Conservation (phyloP, 2,329 filamentous ascomycete species). For the Fusarium austroafricanum region DNA sequence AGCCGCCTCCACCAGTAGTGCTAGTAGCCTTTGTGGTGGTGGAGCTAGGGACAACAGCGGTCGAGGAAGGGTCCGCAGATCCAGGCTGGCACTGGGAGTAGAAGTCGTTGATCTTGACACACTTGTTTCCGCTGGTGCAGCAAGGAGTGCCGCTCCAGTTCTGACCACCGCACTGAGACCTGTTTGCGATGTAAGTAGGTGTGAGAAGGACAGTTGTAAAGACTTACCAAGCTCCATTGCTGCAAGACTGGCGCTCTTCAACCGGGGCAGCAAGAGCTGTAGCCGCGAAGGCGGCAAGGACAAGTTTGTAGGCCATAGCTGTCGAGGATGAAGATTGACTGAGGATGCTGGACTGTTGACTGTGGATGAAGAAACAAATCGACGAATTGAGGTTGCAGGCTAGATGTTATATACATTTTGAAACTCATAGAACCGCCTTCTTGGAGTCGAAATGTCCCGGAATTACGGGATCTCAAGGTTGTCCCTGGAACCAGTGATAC, state of each 20-base stretch:
- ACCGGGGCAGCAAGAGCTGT: constrained; percentile 55
- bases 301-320: constrained; percentile 33
- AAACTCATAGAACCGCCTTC: background rate
- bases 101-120: constrained; percentile 43
- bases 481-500: background rate
- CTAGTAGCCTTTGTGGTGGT: constrained; percentile 25
- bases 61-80: constrained; percentile 23
- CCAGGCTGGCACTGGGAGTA: constrained; percentile 43
- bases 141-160: constrained; percentile 58
- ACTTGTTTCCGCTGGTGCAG: constrained; percentile 49
- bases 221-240: constrained; percentile 33
- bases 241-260: constrained; percentile 50
- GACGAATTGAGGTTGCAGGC: background rate
- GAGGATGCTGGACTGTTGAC: background rate
- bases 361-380: background rate
- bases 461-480: constrained; percentile 30
- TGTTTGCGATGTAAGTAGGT: constrained; percentile 25
- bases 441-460: constrained; percentile 4
- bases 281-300: constrained; percentile 36
- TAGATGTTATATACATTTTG: constrained; percentile 19
- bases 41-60: constrained; percentile 20
- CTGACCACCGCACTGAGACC: constrained; percentile 59
- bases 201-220: rapidly evolving
- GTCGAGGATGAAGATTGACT: background rate
- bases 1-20: background rate